Conservation (phyloP, 164 flowering plant species). For the Vitis vinifera region ASM3070453v1 NC_081819.1:21794501-21795000, state of each 20-base stretch:
- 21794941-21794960: constrained; percentile 71
- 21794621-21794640: not conserved
- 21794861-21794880: constrained; percentile 66
- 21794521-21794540: constrained; percentile 95
- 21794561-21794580: constrained; percentile 27
- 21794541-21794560: constrained; percentile 65
- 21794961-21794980: constrained; percentile 77
- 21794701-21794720: constrained; percentile 50
- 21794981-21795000: constrained; percentile 19
- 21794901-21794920: constrained; percentile 69
- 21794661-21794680: constrained; percentile 69
- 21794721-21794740: constrained; percentile 81
- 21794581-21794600: not conserved
- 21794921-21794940: constrained; percentile 88
- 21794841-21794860: constrained; percentile 1
- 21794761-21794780: constrained; percentile 1
- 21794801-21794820: constrained; percentile 1
- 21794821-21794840: not conserved
- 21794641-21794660: constrained; percentile 21
- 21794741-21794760: constrained; percentile 69
- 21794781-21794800: not conserved
- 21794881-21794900: constrained; percentile 89
- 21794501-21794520: constrained; percentile 62
- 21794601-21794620: not conserved
- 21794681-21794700: constrained; percentile 50